Evolutionary conservation across 169 alveolate species (phyloP).

Genomic region (Cryptosporidium andersoni): DNA sequence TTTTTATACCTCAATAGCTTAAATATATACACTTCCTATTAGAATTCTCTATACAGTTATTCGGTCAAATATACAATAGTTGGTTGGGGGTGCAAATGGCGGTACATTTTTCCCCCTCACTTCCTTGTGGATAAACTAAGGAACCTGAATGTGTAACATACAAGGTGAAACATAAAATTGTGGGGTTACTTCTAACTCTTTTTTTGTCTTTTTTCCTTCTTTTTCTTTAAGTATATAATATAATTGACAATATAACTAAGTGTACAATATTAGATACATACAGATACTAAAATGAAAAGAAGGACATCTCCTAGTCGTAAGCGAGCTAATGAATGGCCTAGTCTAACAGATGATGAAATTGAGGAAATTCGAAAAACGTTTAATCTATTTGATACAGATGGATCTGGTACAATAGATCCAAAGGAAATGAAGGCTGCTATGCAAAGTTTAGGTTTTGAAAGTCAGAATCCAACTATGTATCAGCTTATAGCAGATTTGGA

Average conservation of each 20-base stretch:
- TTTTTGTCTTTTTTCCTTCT: no score
- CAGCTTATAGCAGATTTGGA: conserved; percentile 98
- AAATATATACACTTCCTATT: no score
- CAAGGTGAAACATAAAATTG: no score
- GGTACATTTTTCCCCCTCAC: no score
- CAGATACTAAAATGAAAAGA: conserved; percentile 20
- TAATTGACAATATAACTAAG: not conserved
- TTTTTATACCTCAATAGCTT: no score
- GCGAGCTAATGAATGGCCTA: conserved; percentile 85
- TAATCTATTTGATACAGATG: conserved; percentile 98
- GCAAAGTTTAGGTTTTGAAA: conserved; percentile 98
- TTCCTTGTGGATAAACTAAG: no score
- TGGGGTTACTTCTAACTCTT: no score
- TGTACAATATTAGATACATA: no score
- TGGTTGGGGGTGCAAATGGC: no score
- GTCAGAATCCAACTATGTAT: conserved; percentile 97
- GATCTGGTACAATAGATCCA: conserved; percentile 98
- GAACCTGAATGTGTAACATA: no score
- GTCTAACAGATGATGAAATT: conserved; percentile 96
- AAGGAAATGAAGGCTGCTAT: conserved; percentile 98
- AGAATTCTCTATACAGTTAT: no score
- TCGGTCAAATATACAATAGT: no score
- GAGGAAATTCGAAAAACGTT: conserved; percentile 98
- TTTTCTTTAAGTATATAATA: not conserved
- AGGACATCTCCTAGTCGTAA: conserved; percentile 69